Conservation (phyloP, 305 asterid species). For the Caryopteris hybrid region DNA sequence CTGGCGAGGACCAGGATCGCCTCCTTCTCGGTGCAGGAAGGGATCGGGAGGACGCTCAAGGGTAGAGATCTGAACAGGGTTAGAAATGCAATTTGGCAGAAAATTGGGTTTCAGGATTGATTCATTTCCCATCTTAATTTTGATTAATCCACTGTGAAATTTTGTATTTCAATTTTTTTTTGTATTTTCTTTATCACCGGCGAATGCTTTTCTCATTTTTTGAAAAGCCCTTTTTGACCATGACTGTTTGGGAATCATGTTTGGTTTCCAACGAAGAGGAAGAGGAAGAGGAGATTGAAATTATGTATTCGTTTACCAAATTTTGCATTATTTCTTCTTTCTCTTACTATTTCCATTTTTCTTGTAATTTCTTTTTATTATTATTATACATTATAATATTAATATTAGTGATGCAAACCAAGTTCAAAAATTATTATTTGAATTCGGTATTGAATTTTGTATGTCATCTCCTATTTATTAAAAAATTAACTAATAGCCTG, state of each 20-base stretch:
- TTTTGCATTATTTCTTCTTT: background rate
- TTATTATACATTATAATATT: no score
- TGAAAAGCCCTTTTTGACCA: slow-evolving; percentile 5
- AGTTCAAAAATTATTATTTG: no score
- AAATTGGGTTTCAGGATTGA: slow-evolving; percentile 56
- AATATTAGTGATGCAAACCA: no score
- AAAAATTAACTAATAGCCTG: background rate
- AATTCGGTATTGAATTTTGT: no score
- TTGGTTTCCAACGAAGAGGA: background rate
- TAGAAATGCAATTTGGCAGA: slow-evolving; percentile 56
- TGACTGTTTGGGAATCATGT: slow-evolving; percentile 1
- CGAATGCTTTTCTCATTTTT: slow-evolving; percentile 16
- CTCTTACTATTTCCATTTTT: no score
- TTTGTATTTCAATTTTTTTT: background rate
- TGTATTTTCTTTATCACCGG: background rate
- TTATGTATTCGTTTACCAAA: background rate
- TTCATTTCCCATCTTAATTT: background rate
- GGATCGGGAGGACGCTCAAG: slow-evolving; percentile 56
- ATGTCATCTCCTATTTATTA: background rate
- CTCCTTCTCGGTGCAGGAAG: slow-evolving; percentile 63
- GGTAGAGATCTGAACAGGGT: slow-evolving; percentile 71
- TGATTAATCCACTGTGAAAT: background rate
- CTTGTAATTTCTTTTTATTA: no score
- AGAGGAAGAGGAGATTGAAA: background rate
- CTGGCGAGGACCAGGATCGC: slow-evolving; percentile 43